phyloP scores from a whole-genome alignment of 768 basidiomycete species.

The Tylopilus cervinicoccineus region DNA sequence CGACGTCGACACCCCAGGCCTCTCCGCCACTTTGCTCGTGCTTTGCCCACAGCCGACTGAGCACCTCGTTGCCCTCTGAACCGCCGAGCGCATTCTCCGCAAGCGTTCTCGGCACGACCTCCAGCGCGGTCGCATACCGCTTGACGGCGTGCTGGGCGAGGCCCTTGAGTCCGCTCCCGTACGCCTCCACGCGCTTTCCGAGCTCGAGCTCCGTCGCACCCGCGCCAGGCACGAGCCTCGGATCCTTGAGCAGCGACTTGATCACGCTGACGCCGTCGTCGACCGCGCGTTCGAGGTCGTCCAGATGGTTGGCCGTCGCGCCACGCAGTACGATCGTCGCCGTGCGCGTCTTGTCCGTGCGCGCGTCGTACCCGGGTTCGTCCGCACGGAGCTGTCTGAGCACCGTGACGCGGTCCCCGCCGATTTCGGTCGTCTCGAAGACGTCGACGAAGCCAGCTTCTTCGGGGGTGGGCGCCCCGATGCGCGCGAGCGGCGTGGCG shows the following conservation, averaged over 20 bases:
- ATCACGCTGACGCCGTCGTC: conserved; percentile 98
- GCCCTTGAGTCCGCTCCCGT: conserved; percentile 85
- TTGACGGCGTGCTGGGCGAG: conserved; percentile 92
- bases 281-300: conserved; percentile 93
- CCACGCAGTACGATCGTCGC: conserved; percentile 95
- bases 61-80: conserved; percentile 88
- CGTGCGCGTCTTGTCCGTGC: conserved; percentile 74
- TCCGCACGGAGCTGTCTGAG: conserved; percentile 75
- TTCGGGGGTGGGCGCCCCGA: conserved; percentile 94
- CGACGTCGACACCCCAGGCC: conserved; percentile 83
- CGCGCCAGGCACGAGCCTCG: conserved; percentile 87
- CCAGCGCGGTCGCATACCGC: conserved; percentile 83
- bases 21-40: conserved; percentile 76
- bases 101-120: conserved; percentile 87
- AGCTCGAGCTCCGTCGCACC: conserved; percentile 94
- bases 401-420: conserved; percentile 97
- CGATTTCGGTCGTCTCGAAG: conserved; percentile 94
- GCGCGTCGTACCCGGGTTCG: conserved; percentile 56
- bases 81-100: conserved; percentile 94
- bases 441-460: conserved; percentile 93
- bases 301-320: conserved; percentile 89
- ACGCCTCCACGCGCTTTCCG: conserved; percentile 76
- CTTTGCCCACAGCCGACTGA: conserved; percentile 86
- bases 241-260: conserved; percentile 87
- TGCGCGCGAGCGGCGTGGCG: conserved; percentile 91